A percentile compares a stretch with the other conserved stretches of the same genome.
Conservation (phyloP, 106 monocot genomes). For the Gastrodia elata region DNA sequence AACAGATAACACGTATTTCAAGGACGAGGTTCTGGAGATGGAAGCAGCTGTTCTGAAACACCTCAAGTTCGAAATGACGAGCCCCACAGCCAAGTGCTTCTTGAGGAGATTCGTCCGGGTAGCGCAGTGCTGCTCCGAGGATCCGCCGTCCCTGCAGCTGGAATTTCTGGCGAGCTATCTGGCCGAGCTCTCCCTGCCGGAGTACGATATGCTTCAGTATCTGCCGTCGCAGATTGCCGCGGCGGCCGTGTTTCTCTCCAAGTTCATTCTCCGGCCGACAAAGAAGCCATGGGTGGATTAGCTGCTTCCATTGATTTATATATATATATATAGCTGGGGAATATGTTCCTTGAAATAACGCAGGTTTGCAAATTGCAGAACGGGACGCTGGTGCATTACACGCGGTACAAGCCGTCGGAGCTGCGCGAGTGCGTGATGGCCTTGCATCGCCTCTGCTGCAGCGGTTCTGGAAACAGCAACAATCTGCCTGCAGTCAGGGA, state of each 20-base stretch:
- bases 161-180: conserved; percentile 78
- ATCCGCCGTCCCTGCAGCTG: conserved; percentile 38
- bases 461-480: conserved; percentile 40
- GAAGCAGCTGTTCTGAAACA: conserved; percentile 70
- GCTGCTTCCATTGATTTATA: background rate
- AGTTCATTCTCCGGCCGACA: conserved; percentile 51
- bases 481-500: conserved; percentile 77
- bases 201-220: conserved; percentile 55
- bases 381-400: conserved; percentile 65
- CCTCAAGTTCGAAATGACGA: conserved; percentile 85
- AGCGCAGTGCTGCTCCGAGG: conserved; percentile 63
- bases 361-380: too few relatives aligned
- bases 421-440: conserved; percentile 66
- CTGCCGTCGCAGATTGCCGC: conserved; percentile 71
- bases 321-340: background rate
- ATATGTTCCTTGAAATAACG: background rate
- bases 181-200: conserved; percentile 73
- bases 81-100: conserved; percentile 71
- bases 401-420: conserved; percentile 56
- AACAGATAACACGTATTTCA: conserved; percentile 77
- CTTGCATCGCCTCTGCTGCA: conserved; percentile 55
- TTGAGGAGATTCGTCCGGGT: conserved; percentile 82
- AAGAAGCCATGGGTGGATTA: conserved; percentile 79
- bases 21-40: conserved; percentile 88
- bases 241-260: conserved; percentile 67